Evolutionary conservation across 345 rosid genomes (phyloP).

Genomic region (Combretum micranthum): DNA sequence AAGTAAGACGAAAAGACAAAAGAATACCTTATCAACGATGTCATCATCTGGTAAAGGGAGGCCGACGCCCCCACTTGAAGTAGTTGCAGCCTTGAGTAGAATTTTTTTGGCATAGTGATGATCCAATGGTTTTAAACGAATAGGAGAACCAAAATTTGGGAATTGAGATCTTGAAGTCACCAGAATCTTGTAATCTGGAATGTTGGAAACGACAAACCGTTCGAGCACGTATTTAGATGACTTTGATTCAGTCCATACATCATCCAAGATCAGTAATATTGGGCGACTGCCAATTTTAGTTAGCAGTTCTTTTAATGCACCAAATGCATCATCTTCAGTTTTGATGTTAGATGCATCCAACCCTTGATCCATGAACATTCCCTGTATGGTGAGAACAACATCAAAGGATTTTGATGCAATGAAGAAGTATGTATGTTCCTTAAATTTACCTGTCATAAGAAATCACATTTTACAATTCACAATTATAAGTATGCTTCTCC

Average conservation of each 20-base stretch:
- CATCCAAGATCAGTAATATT: conserved; percentile 60
- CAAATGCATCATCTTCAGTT: conserved; percentile 20
- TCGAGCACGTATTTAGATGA: conserved; percentile 12
- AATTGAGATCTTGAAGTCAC: conserved; percentile 55
- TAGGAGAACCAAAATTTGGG: conserved; percentile 20
- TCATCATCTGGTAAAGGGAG: conserved; percentile 13
- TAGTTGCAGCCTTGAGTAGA: conserved; percentile 23
- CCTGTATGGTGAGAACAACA: conserved; percentile 15
- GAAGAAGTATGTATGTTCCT: no score
- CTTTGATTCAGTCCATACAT: conserved; percentile 35
- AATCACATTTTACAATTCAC: no score
- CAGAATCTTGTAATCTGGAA: conserved; percentile 40
- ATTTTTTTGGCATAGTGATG: conserved; percentile 30
- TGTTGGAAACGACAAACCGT: conserved; percentile 7
- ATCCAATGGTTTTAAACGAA: conserved; percentile 30
- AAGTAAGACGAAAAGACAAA: background rate
- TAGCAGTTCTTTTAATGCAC: conserved; percentile 17
- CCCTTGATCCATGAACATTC: conserved; percentile 21
- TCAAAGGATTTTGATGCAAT: no score
- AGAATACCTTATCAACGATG: conserved; percentile 29
- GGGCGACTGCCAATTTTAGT: conserved; percentile 14
- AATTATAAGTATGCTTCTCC: no score
- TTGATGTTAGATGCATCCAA: conserved; percentile 5
- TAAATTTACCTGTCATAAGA: no score
- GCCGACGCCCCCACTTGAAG: background rate